These are phyloP conservation scores for Fusarium metavorans DNA, from an alignment of 2,329 filamentous ascomycete genomes.

Conservation along the genomic window DNA sequence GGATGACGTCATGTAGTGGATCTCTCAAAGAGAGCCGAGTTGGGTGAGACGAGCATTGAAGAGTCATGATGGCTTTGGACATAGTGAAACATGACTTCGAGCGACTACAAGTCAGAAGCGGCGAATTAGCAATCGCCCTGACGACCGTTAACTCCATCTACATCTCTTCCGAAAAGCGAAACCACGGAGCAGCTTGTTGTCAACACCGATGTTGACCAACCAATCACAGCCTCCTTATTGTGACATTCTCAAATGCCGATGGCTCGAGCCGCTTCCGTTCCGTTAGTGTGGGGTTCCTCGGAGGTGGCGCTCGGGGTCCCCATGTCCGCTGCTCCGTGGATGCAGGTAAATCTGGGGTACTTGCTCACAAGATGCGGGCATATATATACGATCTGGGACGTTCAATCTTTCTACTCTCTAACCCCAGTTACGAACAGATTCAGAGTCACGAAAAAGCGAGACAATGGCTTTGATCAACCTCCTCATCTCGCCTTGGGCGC, in stretches of 20 bases:
- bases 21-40: neutral
- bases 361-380: neutral
- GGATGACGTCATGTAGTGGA: neutral
- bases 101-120: neutral
- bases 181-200: neutral
- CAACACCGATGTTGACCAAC: neutral
- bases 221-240: neutral
- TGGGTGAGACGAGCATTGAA: neutral
- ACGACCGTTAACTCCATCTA: neutral
- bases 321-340: neutral
- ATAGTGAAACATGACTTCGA: neutral
- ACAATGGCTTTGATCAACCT: conserved; percentile 37
- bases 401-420: neutral
- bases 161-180: neutral
- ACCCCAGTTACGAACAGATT: neutral
- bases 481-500: conserved; percentile 37
- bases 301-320: neutral
- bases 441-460: neutral
- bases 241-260: neutral
- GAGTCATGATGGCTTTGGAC: neutral
- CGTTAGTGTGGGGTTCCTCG: conserved; percentile 6
- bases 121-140: neutral
- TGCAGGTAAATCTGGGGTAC: neutral
- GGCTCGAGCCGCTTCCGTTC: conserved; percentile 4
- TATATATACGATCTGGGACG: neutral